phyloP scores from a whole-genome alignment of 805 yeast genomes.

The Zygosaccharomyces pseudorouxii region DNA sequence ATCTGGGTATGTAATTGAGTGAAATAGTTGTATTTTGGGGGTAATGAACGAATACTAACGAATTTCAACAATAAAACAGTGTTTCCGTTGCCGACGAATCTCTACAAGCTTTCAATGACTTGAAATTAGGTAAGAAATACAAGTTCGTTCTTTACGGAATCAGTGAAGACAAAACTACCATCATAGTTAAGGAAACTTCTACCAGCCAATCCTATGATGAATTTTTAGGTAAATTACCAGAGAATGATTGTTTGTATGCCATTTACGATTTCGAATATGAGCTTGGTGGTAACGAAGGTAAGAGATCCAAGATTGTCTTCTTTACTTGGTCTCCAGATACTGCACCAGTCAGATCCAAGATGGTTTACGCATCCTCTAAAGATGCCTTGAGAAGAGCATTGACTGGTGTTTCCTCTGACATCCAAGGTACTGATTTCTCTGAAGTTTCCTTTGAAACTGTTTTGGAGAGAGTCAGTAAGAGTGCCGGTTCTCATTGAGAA shows the following conservation, averaged over 20 bases:
- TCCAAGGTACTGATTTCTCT: conserved; percentile 97
- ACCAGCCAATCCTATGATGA: conserved; percentile 71
- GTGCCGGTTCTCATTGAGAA: conserved; percentile 57
- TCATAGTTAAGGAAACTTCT: conserved; percentile 83
- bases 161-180: conserved; percentile 83
- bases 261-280: conserved; percentile 96
- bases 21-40: background rate
- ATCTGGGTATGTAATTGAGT: conserved; percentile 35
- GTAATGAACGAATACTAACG: background rate
- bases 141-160: conserved; percentile 79
- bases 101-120: conserved; percentile 87
- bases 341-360: conserved; percentile 91
- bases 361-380: conserved; percentile 98
- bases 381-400: conserved; percentile 96
- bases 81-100: conserved; percentile 89
- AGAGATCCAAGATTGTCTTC: conserved; percentile 70
- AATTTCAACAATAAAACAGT: conserved; percentile 37
- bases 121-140: conserved; percentile 87
- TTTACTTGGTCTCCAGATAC: conserved; percentile 97
- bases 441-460: conserved; percentile 95
- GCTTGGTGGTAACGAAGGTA: conserved; percentile 85
- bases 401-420: conserved; percentile 89
- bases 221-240: conserved; percentile 86
- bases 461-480: conserved; percentile 81
- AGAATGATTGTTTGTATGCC: conserved; percentile 94